Percentiles rank a stretch among this genome's conserved stretches.
These are phyloP conservation scores for Xylariomycetidae sp. DNA, from an alignment of 2,329 filamentous ascomycete species.

Conservation along the genomic window DNA sequence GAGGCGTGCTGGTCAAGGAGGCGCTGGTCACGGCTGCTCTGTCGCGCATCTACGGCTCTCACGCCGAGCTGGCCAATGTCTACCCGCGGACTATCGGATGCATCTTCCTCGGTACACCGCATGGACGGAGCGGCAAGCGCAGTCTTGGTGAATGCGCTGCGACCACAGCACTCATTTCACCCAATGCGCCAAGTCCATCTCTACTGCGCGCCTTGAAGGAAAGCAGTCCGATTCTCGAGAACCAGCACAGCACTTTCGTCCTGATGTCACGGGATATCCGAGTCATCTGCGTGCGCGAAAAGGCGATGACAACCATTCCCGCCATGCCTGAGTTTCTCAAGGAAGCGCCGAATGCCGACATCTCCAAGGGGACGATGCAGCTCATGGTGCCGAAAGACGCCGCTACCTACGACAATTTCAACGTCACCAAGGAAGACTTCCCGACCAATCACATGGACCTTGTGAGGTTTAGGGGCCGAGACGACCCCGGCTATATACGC, in stretches of 20 bases:
- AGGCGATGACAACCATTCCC: constrained; percentile 18
- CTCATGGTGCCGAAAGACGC: constrained; percentile 23
- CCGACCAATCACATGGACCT: constrained; percentile 20
- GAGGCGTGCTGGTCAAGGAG: constrained; percentile 25
- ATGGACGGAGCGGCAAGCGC: constrained; percentile 21
- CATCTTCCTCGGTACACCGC: constrained; percentile 25
- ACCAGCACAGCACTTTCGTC: constrained; percentile 22
- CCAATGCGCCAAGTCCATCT: constrained; percentile 14
- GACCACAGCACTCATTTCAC: constrained; percentile 21
- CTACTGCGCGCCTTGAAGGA: constrained; percentile 20
- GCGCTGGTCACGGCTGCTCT: constrained; percentile 24
- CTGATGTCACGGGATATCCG: constrained; percentile 26
- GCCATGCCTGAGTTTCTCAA: constrained; percentile 16
- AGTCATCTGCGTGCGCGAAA: constrained; percentile 24
- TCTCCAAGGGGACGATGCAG: constrained; percentile 20
- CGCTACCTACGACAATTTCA: constrained; percentile 21
- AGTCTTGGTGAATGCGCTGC: constrained; percentile 23
- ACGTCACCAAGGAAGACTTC: constrained; percentile 23
- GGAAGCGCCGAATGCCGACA: constrained; percentile 18
- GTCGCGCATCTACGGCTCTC: constrained; percentile 25
- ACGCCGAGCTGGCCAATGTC: constrained; percentile 25
- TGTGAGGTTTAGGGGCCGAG: constrained; percentile 19
- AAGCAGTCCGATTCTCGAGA: constrained; percentile 20
- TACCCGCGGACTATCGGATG: constrained; percentile 26
- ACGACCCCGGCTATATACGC: constrained; percentile 20